Percentiles rank a stretch among this genome's conserved stretches.
Evolutionary conservation across 2,329 filamentous ascomycete species (phyloP).

Genomic region (Aureobasidium vineae): DNA sequence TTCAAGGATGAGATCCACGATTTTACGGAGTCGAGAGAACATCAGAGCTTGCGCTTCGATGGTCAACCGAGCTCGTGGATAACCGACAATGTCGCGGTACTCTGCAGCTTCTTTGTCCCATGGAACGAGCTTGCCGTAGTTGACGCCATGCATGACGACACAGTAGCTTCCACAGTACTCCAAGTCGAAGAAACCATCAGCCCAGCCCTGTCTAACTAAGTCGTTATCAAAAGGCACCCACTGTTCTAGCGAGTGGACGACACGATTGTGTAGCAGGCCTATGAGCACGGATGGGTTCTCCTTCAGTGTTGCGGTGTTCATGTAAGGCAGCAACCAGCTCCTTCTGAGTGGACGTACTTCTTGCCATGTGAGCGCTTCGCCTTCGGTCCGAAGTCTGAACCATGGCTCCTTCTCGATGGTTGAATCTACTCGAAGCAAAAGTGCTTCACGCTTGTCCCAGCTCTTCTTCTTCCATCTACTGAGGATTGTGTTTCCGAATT

Average conservation of each 20-base stretch:
- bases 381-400: background rate
- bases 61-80: conserved; percentile 31
- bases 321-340: background rate
- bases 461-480: conserved; percentile 6
- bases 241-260: background rate
- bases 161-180: conserved; percentile 11
- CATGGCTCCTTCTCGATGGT: conserved; percentile 5
- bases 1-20: conserved; percentile 26
- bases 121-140: conserved; percentile 27
- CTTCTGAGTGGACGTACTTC: background rate
- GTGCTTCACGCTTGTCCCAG: background rate
- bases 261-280: background rate
- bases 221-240: background rate
- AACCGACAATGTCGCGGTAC: conserved; percentile 31
- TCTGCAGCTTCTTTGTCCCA: conserved; percentile 31
- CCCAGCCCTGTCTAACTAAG: background rate
- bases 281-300: background rate
- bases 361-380: background rate
- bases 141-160: conserved; percentile 26
- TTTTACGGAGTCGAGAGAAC: conserved; percentile 27
- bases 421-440: background rate
- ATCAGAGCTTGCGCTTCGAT: conserved; percentile 32
- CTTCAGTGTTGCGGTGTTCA: background rate
- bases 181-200: background rate
- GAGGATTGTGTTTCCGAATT: background rate